A percentile compares a stretch with the other conserved stretches of the same genome.
phyloP scores from a whole-genome alignment of 2,329 filamentous ascomycete species.

The Pseudogymnoascus sp. region DNA sequence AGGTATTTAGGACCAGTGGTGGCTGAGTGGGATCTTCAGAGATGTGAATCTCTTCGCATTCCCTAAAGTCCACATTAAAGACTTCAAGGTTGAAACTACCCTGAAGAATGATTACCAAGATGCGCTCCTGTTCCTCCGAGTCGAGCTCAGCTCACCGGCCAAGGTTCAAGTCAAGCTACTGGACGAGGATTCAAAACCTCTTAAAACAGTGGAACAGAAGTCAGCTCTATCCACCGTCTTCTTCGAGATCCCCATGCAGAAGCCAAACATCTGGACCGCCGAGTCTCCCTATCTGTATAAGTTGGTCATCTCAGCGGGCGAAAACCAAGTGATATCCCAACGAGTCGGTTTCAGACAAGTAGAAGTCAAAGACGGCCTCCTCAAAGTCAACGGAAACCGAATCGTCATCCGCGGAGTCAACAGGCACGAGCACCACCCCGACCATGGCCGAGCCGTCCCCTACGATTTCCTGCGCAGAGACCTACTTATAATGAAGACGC shows the following conservation, averaged over 20 bases:
- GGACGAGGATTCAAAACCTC: constrained; percentile 16
- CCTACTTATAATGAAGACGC: constrained; percentile 46
- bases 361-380: constrained; percentile 43
- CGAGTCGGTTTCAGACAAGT: constrained; percentile 47
- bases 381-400: constrained; percentile 46
- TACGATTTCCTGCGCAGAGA: constrained; percentile 45
- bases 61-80: constrained; percentile 38
- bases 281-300: constrained; percentile 58
- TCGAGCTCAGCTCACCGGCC: constrained; percentile 35
- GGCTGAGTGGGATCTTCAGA: constrained; percentile 46
- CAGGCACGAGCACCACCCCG: constrained; percentile 48
- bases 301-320: constrained; percentile 40
- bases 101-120: constrained; percentile 45
- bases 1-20: constrained; percentile 41
- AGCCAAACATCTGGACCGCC: constrained; percentile 59
- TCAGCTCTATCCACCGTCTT: constrained; percentile 9
- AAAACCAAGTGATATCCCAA: constrained; percentile 33
- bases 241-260: constrained; percentile 33
- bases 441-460: constrained; percentile 43
- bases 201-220: constrained; percentile 7
- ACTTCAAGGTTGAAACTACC: constrained; percentile 46
- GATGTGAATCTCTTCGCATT: constrained; percentile 47
- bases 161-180: constrained; percentile 35
- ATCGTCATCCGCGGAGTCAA: constrained; percentile 50
- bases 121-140: constrained; percentile 42